Conservation (phyloP, 139 green algal species). For the Coelastrella sp. region DNA sequence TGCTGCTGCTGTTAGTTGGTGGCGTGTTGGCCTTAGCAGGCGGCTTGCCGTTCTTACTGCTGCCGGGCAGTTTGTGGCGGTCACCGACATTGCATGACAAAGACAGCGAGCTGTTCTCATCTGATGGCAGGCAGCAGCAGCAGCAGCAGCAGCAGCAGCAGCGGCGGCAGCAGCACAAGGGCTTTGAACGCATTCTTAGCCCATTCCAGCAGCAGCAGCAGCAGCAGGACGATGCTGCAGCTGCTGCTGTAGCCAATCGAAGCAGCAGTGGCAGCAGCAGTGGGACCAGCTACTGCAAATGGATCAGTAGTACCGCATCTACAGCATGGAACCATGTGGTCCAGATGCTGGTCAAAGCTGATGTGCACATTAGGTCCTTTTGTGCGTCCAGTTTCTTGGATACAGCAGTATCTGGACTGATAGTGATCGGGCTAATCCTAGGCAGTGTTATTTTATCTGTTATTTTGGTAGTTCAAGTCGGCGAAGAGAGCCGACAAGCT, state of each 20-base stretch:
- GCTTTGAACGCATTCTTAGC: neutral
- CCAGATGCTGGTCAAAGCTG: neutral
- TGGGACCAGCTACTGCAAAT: neutral
- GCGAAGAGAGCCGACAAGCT: conserved; percentile 31
- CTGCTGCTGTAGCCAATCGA: neutral
- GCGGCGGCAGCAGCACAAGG: neutral
- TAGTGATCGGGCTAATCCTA: conserved; percentile 63
- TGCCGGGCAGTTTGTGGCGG: conserved; percentile 32
- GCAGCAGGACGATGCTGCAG: neutral
- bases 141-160: neutral
- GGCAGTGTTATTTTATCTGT: conserved; percentile 56
- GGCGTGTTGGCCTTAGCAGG: conserved; percentile 3
- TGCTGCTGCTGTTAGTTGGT: conserved; percentile 21
- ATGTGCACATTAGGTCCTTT: neutral
- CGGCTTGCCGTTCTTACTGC: conserved; percentile 40
- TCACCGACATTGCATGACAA: conserved; percentile 19
- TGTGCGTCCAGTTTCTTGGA: conserved; percentile 41
- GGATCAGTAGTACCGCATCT: neutral
- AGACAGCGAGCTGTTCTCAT: neutral
- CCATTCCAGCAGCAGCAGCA: conserved; percentile 22
- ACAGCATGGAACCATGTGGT: neutral
- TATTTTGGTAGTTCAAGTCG: conserved; percentile 62
- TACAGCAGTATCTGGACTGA: conserved; percentile 50
- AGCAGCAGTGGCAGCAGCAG: conserved; percentile 4
- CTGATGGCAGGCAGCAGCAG: conserved; percentile 6